Conservation (phyloP, 495 filamentous ascomycete species). For the Aspergillus bridgeri region DNA sequence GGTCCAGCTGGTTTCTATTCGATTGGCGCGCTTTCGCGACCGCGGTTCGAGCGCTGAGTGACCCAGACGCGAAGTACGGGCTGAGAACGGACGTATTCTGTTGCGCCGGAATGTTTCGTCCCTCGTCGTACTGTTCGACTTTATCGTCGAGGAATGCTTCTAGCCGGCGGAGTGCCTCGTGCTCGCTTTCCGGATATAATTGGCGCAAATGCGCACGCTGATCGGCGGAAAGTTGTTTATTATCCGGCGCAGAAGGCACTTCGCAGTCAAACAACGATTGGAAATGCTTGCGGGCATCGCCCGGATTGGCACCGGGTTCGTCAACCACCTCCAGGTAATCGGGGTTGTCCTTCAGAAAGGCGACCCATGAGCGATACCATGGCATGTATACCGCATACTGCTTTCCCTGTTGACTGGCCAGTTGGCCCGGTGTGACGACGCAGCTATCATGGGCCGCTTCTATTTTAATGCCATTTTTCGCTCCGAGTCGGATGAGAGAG, state of each 20-base stretch:
- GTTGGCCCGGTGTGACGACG: conserved; percentile 67
- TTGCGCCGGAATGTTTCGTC: conserved; percentile 57
- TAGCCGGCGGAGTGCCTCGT: conserved; percentile 65
- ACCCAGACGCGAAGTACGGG: conserved; percentile 74
- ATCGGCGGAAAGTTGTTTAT: conserved; percentile 58
- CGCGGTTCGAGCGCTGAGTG: conserved; percentile 73
- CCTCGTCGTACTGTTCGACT: conserved; percentile 56
- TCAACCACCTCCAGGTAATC: conserved; percentile 60
- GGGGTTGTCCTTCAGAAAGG: conserved; percentile 63
- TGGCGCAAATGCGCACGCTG: conserved; percentile 54
- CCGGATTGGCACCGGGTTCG: conserved; percentile 59
- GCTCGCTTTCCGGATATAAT: conserved; percentile 79
- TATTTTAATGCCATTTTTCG: conserved; percentile 60
- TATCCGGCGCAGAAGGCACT: conserved; percentile 62
- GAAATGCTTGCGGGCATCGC: conserved; percentile 49
- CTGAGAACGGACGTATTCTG: conserved; percentile 70
- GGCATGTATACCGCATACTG: conserved; percentile 85
- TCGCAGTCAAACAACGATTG: conserved; percentile 56
- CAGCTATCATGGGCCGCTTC: conserved; percentile 74
- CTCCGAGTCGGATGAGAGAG: conserved; percentile 55
- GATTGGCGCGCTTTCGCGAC: conserved; percentile 60
- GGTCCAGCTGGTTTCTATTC: conserved; percentile 70
- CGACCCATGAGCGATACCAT: conserved; percentile 76
- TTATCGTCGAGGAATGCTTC: conserved; percentile 68
- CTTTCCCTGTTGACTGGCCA: conserved; percentile 61